Evolutionary conservation across 192 early-diverging fungal genomes (phyloP), one percentile per base, ranked within the genome.

Genomic region (Coemansia sp.): DNA sequence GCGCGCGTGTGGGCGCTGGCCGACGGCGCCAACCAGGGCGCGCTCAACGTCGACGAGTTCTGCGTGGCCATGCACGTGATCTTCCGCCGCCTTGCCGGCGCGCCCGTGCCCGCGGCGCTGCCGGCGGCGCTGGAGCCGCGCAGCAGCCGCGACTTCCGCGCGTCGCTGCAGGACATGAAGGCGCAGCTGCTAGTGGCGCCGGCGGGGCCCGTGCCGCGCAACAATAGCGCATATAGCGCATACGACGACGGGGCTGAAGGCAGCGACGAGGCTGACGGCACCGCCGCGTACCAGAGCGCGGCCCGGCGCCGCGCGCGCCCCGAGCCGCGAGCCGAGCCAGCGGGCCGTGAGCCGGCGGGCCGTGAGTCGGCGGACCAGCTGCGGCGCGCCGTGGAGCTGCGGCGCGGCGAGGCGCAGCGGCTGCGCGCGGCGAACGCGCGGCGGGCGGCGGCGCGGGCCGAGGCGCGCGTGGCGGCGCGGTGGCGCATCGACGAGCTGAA

Each of bases 11-110:
- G 84, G 84, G 31, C 55, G 2, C 42, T 70, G 42, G 55, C 72
- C 14, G 77, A 78, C 13, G 68, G 54, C 35, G 63, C 45, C 33
- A 71, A 69, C 45, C 66, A 72, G 36, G 95, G 93, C 34, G 93
- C 93, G 62, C 83, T 98, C 45, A 94, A 96, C 57, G 60, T 84
- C 14, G 90, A 95, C 74, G 95, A 96, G 68, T 98, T 98, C 63
- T 86, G 92, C 31, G 90, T 96, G 8, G 94, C 93, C 18, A 98
- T 98, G 95, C 92, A 96, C 69, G 70, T 98, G 14, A 88, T 96
- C 32, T 91, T 95, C 80, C 72, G 87, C 23, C 92, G 90, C 53
- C 74, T 94, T 14, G 87, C 88, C 42, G 92, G 92, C 5, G 74
- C 82, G 18, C 88, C 88, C 51, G 68, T 98, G 13, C 95, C 95